Percentiles rank a stretch among this genome's conserved stretches.
phyloP scores from a whole-genome alignment of 768 basidiomycete genomes.

The Suillus americanus region DNA sequence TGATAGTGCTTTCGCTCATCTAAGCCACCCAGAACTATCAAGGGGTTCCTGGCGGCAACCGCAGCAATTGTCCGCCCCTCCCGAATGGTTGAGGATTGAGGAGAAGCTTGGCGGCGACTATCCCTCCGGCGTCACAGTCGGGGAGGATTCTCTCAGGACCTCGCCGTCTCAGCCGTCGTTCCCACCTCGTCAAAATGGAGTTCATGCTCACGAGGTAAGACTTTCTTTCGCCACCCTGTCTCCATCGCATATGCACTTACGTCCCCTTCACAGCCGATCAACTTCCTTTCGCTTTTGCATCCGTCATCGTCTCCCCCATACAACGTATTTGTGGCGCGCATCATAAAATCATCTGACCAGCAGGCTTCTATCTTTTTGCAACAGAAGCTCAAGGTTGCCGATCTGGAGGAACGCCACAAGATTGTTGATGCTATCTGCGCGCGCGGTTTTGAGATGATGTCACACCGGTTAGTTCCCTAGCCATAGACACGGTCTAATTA shows the following conservation, averaged over 20 bases:
- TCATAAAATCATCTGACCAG: conserved; percentile 88
- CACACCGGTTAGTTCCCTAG: conserved; percentile 56
- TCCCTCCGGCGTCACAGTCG: conserved; percentile 19
- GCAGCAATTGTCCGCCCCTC: conserved; percentile 26
- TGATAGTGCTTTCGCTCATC: conserved; percentile 23
- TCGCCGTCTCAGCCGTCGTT: conserved; percentile 28
- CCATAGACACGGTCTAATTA: background rate
- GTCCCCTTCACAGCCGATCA: conserved; percentile 66
- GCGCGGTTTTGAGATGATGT: conserved; percentile 91
- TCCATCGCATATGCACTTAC: conserved; percentile 18
- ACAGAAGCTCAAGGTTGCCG: conserved; percentile 87
- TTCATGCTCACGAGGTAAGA: conserved; percentile 53
- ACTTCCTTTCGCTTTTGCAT: conserved; percentile 56
- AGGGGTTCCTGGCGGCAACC: conserved; percentile 25
- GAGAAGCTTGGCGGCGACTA: conserved; percentile 28
- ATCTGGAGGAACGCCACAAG: conserved; percentile 71
- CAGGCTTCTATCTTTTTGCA: conserved; percentile 90
- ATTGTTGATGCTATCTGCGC: conserved; percentile 87
- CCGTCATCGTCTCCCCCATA: conserved; percentile 83
- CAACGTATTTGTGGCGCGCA: conserved; percentile 75
- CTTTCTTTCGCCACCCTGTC: conserved; percentile 4
- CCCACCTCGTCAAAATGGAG: conserved; percentile 24
- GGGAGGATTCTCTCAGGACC: conserved; percentile 29
- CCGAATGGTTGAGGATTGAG: conserved; percentile 46
- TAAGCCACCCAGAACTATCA: conserved; percentile 20